phyloP scores from a whole-genome alignment of 2,329 filamentous ascomycete species.

The Penicillium sp. region DNA sequence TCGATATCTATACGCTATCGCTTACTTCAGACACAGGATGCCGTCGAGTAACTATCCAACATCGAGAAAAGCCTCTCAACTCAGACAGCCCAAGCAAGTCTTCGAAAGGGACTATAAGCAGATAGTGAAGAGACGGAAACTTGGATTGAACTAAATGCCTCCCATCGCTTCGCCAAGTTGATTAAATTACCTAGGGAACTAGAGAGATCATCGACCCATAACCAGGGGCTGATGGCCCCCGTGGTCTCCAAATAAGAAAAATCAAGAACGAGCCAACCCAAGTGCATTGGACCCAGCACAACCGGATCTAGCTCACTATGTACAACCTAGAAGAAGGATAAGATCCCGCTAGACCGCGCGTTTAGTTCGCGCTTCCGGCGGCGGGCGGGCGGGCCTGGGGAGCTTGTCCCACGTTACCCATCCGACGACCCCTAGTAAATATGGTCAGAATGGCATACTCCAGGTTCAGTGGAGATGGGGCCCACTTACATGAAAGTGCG shows the following conservation, averaged over 20 bases:
- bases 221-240: too few species aligned
- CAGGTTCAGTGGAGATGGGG: neutral
- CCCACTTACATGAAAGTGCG: slow-evolving; percentile 59
- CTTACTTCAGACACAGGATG: too few species aligned
- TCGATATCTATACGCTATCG: too few species aligned
- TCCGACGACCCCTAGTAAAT: slow-evolving; percentile 28
- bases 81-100: too few species aligned
- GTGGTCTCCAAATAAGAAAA: neutral
- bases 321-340: slow-evolving; percentile 29
- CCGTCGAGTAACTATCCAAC: too few species aligned
- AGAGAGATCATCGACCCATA: too few species aligned
- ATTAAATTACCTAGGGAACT: too few species aligned
- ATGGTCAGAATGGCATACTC: slow-evolving; percentile 4
- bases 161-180: too few species aligned
- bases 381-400: slow-evolving; percentile 11
- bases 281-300: slow-evolving; percentile 15
- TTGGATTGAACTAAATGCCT: too few species aligned
- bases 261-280: slow-evolving; percentile 8
- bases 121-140: too few species aligned
- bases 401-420: slow-evolving; percentile 15
- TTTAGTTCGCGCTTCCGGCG: slow-evolving; percentile 25
- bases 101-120: too few species aligned
- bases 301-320: slow-evolving; percentile 28
- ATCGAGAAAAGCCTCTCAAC: too few species aligned
- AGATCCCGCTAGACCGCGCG: slow-evolving; percentile 3